Evolutionary conservation across 352 stramenopile genomes (phyloP).

Genomic region (Phytophthora macrochlamydospora): DNA sequence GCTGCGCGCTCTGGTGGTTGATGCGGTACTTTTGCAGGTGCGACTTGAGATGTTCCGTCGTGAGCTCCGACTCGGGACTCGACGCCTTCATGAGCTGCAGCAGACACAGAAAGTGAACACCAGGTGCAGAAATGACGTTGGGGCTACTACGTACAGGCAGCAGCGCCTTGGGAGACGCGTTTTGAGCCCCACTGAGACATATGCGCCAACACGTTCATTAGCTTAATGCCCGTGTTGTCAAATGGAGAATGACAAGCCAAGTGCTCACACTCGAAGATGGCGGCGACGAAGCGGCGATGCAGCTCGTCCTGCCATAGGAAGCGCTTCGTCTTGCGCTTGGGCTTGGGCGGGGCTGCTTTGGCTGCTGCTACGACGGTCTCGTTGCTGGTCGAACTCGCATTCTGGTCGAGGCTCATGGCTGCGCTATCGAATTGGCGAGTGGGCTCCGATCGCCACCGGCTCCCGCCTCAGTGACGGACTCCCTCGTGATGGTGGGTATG

Average conservation of each 20-base stretch:
- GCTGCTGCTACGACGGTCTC: no score
- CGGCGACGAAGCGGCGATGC: conserved; percentile 79
- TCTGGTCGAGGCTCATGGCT: no score
- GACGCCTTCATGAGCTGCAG: conserved; percentile 63
- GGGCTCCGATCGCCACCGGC: no score
- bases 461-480: no score
- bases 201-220: conserved; percentile 6
- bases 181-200: conserved; percentile 73
- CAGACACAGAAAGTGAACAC: neutral
- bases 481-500: no score
- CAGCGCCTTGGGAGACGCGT: conserved; percentile 75
- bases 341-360: no score
- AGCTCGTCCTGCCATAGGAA: conserved; percentile 86
- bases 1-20: conserved; percentile 75
- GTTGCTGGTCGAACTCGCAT: no score
- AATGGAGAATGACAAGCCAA: neutral
- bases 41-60: conserved; percentile 85
- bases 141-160: conserved; percentile 42
- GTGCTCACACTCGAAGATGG: conserved; percentile 78
- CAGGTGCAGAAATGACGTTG: neutral
- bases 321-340: conserved; percentile 27
- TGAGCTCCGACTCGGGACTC: conserved; percentile 51
- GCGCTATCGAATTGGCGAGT: no score
- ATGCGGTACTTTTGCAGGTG: conserved; percentile 87
- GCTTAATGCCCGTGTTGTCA: neutral